phyloP scores from a whole-genome alignment of 805 yeast genomes.

The Hanseniaspora osmophila region DNA sequence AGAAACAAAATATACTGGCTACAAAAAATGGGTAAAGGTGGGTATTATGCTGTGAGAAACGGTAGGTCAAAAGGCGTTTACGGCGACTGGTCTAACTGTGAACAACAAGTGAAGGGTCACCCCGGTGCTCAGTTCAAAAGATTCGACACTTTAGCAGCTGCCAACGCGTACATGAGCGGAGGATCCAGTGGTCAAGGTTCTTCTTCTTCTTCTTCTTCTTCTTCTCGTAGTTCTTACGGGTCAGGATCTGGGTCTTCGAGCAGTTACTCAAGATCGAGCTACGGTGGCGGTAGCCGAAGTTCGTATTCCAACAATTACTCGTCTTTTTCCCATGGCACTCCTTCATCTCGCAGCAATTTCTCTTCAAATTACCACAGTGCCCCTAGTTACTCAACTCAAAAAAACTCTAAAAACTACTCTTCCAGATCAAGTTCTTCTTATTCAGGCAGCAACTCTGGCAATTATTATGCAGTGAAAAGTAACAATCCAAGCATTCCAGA shows the following conservation, averaged over 20 bases:
- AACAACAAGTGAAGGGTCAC: constrained; percentile 39
- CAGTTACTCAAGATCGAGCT: not conserved
- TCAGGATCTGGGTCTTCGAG: not conserved
- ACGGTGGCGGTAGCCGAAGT: not conserved
- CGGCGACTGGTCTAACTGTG: constrained; percentile 44
- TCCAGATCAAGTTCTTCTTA: not conserved
- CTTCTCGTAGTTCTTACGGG: not conserved
- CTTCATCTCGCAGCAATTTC: not conserved
- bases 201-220: not conserved
- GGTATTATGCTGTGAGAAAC: constrained; percentile 38
- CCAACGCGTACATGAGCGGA: constrained; percentile 28
- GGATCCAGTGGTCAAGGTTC: not conserved
- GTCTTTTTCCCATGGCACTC: not conserved
- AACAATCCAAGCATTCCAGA: constrained; percentile 14
- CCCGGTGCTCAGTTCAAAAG: constrained; percentile 43
- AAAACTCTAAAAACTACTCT: not conserved
- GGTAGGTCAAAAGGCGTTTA: constrained; percentile 49
- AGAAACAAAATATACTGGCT: not conserved
- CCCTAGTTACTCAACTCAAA: too few relatives aligned
- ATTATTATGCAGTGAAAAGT: constrained; percentile 24
- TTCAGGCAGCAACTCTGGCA: constrained; percentile 1
- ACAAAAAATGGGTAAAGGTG: constrained; percentile 1
- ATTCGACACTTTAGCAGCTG: constrained; percentile 35
- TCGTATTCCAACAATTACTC: not conserved
- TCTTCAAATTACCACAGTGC: not conserved